These are phyloP conservation scores for Pseudogymnoascus sp. DNA, from an alignment of 2,329 filamentous ascomycete genomes.

Conservation along the genomic window DNA sequence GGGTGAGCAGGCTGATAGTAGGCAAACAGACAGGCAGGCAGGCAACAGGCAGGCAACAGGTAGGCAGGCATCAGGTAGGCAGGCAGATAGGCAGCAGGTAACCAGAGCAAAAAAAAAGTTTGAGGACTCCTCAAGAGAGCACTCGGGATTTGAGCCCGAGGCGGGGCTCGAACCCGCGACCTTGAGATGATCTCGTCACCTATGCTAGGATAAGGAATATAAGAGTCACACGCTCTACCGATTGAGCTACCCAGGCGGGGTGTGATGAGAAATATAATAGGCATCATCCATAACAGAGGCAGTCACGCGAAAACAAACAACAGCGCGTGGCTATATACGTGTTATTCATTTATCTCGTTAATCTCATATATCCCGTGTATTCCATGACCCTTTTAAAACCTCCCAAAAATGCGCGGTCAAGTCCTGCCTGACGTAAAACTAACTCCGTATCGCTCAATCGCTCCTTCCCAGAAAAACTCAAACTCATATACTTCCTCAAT, in stretches of 20 bases:
- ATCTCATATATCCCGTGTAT: not conserved
- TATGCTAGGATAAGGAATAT: conserved; percentile 21
- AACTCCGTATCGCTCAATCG: no score
- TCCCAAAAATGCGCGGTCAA: no score
- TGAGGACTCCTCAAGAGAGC: conserved; percentile 3
- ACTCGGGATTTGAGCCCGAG: conserved; percentile 6
- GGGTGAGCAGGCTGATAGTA: no score
- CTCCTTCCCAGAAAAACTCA: no score
- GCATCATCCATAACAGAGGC: not conserved
- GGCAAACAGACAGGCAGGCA: no score
- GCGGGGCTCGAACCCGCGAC: conserved; percentile 5
- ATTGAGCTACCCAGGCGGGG: conserved; percentile 53
- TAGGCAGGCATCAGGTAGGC: no score
- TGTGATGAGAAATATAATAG: no score
- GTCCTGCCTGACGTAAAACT: no score
- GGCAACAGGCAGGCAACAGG: no score
- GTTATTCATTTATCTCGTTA: not conserved
- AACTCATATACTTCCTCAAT: no score
- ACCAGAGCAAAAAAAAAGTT: not conserved
- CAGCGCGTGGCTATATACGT: not conserved
- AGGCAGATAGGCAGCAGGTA: no score
- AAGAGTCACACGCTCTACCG: conserved; percentile 65
- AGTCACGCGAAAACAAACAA: not conserved
- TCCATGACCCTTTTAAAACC: not conserved
- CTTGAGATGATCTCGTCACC: not conserved